Evolutionary conservation across 805 yeast species (phyloP).

Genomic region (Metschnikowia proteae): DNA sequence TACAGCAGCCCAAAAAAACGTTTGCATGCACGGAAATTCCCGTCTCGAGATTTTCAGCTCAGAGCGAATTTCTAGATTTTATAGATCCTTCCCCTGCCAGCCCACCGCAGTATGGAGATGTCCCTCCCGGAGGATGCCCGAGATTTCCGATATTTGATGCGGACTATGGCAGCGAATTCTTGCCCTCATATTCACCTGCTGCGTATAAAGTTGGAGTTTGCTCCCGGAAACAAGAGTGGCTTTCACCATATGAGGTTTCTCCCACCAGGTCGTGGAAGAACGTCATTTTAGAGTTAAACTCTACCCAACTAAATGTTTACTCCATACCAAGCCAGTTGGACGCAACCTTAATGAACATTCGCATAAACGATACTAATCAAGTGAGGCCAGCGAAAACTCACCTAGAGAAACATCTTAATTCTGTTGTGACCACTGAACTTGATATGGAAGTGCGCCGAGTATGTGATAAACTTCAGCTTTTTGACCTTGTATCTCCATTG

Average conservation of each 20-base stretch:
- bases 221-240: conserved; percentile 68
- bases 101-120: conserved; percentile 35
- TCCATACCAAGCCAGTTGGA: conserved; percentile 35
- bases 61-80: conserved; percentile 22
- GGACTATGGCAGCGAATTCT: conserved; percentile 27
- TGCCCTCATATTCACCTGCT: conserved; percentile 68
- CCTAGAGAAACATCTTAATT: conserved; percentile 6
- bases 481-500: neutral
- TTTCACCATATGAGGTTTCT: conserved; percentile 71
- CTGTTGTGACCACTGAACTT: conserved; percentile 11
- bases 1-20: neutral
- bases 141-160: conserved; percentile 26
- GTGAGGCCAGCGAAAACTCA: neutral
- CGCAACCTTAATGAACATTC: conserved; percentile 19
- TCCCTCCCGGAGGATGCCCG: conserved; percentile 46
- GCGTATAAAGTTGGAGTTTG: conserved; percentile 56
- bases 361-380: neutral
- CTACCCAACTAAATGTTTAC: conserved; percentile 80
- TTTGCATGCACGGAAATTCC: neutral
- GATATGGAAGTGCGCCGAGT: conserved; percentile 11
- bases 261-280: conserved; percentile 67
- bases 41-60: conserved; percentile 2
- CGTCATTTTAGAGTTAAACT: conserved; percentile 69
- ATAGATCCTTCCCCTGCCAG: conserved; percentile 38
- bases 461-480: conserved; percentile 9